A percentile compares a stretch with the other conserved stretches of the same genome.
These are phyloP conservation scores for Monosporascus sp. DNA, from an alignment of 2,329 filamentous ascomycete genomes.

Conservation along the genomic window DNA sequence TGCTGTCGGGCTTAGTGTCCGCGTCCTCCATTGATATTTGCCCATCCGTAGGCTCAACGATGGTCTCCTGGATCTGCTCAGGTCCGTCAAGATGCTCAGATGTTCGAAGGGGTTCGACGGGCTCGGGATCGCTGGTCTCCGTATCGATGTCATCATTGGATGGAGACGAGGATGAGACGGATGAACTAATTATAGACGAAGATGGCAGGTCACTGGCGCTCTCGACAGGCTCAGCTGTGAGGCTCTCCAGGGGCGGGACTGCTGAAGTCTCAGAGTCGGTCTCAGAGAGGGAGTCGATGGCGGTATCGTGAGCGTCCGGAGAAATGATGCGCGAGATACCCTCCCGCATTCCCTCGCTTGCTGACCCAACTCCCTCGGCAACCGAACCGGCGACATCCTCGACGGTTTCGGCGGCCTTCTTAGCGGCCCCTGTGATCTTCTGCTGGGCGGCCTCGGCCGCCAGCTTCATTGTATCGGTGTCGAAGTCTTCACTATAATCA, in stretches of 20 bases:
- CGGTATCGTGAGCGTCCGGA: constrained; percentile 12
- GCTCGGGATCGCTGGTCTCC: constrained; percentile 24
- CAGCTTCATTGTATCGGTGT: constrained; percentile 57
- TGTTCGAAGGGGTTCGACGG: constrained; percentile 17
- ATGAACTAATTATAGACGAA: background rate
- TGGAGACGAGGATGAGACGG: constrained; percentile 1
- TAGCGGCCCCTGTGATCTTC: constrained; percentile 24
- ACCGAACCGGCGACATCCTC: constrained; percentile 10
- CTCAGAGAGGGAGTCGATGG: constrained; percentile 9
- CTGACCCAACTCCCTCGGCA: background rate
- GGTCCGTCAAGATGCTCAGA: constrained; percentile 17
- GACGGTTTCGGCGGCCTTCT: constrained; percentile 15
- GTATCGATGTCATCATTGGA: constrained; percentile 21
- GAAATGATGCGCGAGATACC: constrained; percentile 26
- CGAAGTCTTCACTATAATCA: constrained; percentile 76
- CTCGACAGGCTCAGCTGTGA: constrained; percentile 15
- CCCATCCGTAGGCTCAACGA: constrained; percentile 24
- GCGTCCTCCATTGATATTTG: constrained; percentile 1
- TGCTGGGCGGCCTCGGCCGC: constrained; percentile 43
- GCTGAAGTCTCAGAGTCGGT: constrained; percentile 17
- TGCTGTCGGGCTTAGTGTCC: constrained; percentile 12
- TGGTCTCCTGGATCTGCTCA: constrained; percentile 29
- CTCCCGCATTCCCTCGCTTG: constrained; percentile 16
- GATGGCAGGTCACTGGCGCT: constrained; percentile 16
- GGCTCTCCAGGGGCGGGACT: constrained; percentile 16